These are phyloP conservation scores for Liriodendron chinense DNA, from an alignment of 164 flowering plant genomes.

Conservation along the genomic window DNA sequence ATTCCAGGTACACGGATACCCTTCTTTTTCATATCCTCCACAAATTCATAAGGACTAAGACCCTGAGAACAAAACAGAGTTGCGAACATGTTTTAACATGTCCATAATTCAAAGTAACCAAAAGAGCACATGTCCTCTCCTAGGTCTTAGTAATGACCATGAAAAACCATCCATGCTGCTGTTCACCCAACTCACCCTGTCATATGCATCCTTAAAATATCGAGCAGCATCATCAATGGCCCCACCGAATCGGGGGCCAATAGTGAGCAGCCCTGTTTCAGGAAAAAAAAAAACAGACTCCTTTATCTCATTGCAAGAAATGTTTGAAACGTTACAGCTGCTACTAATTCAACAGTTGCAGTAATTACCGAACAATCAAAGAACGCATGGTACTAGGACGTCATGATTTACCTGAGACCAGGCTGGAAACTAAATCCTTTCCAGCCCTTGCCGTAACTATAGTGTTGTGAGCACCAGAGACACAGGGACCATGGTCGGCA, in stretches of 20 bases:
- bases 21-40: constrained; percentile 94
- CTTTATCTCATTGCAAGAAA: background rate
- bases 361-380: background rate
- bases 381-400: background rate
- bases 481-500: constrained; percentile 99
- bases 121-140: background rate
- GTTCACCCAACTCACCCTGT: constrained; percentile 41
- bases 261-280: constrained; percentile 85
- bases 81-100: background rate
- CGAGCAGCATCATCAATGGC: constrained; percentile 99
- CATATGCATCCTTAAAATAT: constrained; percentile 95
- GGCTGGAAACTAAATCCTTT: constrained; percentile 94
- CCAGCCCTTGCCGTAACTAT: constrained; percentile 99
- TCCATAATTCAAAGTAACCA: background rate
- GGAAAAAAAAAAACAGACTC: background rate
- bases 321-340: background rate
- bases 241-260: constrained; percentile 99
- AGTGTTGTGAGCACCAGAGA: constrained; percentile 99
- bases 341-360: background rate
- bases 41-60: constrained; percentile 87
- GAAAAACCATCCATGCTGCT: background rate
- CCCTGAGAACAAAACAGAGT: constrained; percentile 38
- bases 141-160: background rate
- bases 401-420: constrained; percentile 71
- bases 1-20: constrained; percentile 99